Evolutionary conservation across 805 yeast species (phyloP), one percentile per base, ranked within the genome.

Genomic region (Dipodascus albidus): DNA sequence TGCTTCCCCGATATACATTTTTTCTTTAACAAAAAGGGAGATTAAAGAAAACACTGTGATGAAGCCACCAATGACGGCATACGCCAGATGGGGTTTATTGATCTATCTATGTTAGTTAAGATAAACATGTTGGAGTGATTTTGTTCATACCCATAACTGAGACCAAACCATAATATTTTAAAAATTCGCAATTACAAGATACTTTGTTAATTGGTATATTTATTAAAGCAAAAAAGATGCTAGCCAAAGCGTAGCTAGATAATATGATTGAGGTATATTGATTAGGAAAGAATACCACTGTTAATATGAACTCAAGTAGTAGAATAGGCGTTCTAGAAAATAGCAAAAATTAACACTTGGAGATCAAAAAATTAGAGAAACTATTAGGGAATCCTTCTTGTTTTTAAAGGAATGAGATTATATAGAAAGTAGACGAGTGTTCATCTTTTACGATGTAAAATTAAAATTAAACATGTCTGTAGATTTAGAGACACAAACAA

Each of bases 1-100:
- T 3, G 96, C 95, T 68, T 89, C 97, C 58, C 96, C 96, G 20
- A 89, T 83, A 64, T 85, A 89, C 11, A 88, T 75, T 60, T 80
- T 78, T 66, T 89, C 96, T 65, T 89, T 89, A 49, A 88, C 82
- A 62, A 87, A 80, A 24, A 87, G 74, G 0, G 96, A 90, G 1
- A 85, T 78, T 15, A 89, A 73, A 3, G 95, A 86, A 68, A 89
- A 90, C 23, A 86, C 68, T 3, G 91, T 77, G 52, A 89, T 79
- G 64, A 89, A 87, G 11, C 86, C 81, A 48, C 96, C 96, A 9
- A 88, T 78, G 57, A 89, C 78, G 11, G 96, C 96, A 65, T 90
- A 89, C 0, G 95, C 90, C 3, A 86, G 76, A 65, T 89, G 97
- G 1, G 96, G 82, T 55, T 79, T 74, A 50, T 83, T 80, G 38